phyloP scores from a whole-genome alignment of 2,329 filamentous ascomycete species.

The Pseudogymnoascus sp. region DNA sequence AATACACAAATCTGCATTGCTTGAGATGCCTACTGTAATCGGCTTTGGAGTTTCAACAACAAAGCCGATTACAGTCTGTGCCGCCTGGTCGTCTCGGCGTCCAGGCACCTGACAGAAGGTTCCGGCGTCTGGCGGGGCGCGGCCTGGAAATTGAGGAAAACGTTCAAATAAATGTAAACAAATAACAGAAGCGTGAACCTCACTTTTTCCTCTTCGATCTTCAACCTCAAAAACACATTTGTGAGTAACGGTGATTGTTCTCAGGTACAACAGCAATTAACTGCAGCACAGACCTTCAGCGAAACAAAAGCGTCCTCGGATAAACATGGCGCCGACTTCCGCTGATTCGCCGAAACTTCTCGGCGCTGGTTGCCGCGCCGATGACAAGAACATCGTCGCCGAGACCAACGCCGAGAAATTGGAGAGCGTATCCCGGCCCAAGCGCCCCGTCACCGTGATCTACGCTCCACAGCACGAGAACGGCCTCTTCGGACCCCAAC shows the following conservation, averaged over 20 bases:
- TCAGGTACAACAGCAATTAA: not conserved
- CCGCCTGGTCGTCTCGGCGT: not conserved
- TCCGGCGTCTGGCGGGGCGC: not conserved
- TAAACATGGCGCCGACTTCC: slow-evolving; percentile 1
- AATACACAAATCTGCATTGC: not conserved
- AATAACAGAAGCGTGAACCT: not conserved
- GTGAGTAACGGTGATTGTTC: not conserved
- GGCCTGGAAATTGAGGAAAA: not conserved
- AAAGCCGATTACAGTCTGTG: not conserved
- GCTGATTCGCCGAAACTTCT: not conserved
- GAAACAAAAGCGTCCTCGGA: not conserved
- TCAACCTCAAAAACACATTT: not conserved
- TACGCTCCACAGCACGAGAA: not conserved
- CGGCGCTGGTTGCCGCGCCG: not conserved
- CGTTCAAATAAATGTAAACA: not conserved
- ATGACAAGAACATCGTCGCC: not conserved
- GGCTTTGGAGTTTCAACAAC: not conserved
- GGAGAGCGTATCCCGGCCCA: not conserved
- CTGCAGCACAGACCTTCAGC: not conserved
- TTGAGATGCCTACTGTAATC: not conserved
- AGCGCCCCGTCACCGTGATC: not conserved
- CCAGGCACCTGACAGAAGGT: not conserved
- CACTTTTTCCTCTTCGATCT: not conserved
- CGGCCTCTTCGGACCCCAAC: too few species aligned
- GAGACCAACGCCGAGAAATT: not conserved